Conservation (phyloP, 345 rosid species). For the Eucalyptus cladocalyx region DNA sequence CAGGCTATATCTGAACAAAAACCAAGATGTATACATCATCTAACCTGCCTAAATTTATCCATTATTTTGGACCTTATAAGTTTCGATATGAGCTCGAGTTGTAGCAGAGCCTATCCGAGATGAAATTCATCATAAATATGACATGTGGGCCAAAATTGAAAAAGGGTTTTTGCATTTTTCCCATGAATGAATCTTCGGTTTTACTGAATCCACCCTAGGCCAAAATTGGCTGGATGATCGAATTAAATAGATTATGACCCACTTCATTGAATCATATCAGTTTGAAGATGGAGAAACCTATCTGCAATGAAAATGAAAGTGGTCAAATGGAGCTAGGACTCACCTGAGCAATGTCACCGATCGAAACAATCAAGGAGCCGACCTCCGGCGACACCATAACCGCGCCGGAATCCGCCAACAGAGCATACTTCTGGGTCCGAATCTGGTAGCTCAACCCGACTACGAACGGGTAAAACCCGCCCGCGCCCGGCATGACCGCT, state of each 20-base stretch:
- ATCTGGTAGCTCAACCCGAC: slow-evolving; percentile 63
- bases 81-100: neutral
- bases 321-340: neutral
- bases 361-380: slow-evolving; percentile 52
- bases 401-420: slow-evolving; percentile 53
- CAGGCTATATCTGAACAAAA: neutral
- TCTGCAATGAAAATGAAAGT: neutral
- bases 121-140: neutral
- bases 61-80: neutral
- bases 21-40: neutral
- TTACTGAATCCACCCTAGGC: neutral
- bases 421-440: slow-evolving; percentile 19
- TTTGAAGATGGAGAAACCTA: neutral
- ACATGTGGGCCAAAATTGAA: neutral
- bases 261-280: neutral
- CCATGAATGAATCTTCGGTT: neutral
- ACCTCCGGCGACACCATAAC: slow-evolving; percentile 36
- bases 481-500: slow-evolving; percentile 32
- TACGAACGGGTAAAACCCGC: slow-evolving; percentile 63
- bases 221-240: neutral
- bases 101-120: neutral
- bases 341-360: slow-evolving; percentile 77
- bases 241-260: neutral
- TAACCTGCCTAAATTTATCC: neutral
- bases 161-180: neutral